Evolutionary conservation across 495 filamentous ascomycete genomes (phyloP).

Genomic region (Filosporella fistucella): DNA sequence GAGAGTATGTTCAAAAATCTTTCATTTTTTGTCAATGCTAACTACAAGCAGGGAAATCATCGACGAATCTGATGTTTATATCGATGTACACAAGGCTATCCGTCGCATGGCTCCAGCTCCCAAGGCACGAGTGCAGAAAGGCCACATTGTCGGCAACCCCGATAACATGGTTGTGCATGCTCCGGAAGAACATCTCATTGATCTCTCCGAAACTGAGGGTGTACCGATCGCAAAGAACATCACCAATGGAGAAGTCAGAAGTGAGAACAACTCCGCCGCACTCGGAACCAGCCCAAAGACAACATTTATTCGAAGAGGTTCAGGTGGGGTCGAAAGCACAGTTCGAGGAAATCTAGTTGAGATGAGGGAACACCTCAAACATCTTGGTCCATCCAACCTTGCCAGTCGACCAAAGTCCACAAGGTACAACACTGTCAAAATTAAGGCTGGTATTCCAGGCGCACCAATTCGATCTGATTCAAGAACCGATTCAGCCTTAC

Average conservation of each 20-base stretch:
- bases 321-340: constrained; percentile 41
- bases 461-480: constrained; percentile 3
- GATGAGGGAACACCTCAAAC: constrained; percentile 77
- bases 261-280: constrained; percentile 7
- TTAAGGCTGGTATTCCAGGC: constrained; percentile 57
- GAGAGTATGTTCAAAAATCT: constrained; percentile 62
- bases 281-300: constrained; percentile 27
- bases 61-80: constrained; percentile 81
- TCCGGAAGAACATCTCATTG: constrained; percentile 29
- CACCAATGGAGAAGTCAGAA: constrained; percentile 4
- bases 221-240: constrained; percentile 1
- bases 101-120: constrained; percentile 47
- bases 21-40: neutral
- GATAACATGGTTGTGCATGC: constrained; percentile 4
- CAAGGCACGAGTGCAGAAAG: constrained; percentile 24
- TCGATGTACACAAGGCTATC: constrained; percentile 96
- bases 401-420: constrained; percentile 80
- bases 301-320: constrained; percentile 52
- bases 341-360: constrained; percentile 55
- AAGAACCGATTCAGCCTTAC: constrained; percentile 10
- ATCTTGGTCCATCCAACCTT: constrained; percentile 88
- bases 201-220: constrained; percentile 25
- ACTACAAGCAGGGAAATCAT: constrained; percentile 59
- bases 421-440: constrained; percentile 84
- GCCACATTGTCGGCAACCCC: constrained; percentile 11